A percentile compares a stretch with the other conserved stretches of the same genome.
These are phyloP conservation scores for Marchantia polymorpha DNA, from an alignment of 225 moss, liverwort and hornwort species.

Conservation along the genomic window DNA sequence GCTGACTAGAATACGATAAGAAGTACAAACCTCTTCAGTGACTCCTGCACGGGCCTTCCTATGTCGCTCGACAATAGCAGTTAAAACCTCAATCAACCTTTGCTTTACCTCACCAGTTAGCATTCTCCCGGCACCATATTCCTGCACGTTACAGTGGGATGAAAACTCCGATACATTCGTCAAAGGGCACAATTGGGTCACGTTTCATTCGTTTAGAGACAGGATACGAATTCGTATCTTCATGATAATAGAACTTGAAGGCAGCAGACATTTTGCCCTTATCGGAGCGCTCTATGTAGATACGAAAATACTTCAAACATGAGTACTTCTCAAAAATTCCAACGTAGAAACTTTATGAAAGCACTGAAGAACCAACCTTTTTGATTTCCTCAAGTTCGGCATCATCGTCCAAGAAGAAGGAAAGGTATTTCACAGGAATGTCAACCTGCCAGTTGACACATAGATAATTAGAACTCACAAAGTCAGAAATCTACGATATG, in stretches of 20 bases:
- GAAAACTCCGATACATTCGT: too few relatives aligned
- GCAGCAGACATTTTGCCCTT: background rate
- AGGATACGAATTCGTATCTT: too few relatives aligned
- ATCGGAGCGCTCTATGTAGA: too few relatives aligned
- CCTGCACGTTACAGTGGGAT: slow-evolving; percentile 34
- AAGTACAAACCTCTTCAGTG: slow-evolving; percentile 68
- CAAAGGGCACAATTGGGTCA: too few relatives aligned
- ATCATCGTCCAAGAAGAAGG: slow-evolving; percentile 87
- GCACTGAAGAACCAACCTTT: slow-evolving; percentile 43
- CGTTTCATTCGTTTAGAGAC: too few relatives aligned
- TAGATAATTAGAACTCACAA: background rate
- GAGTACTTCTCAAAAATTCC: too few relatives aligned
- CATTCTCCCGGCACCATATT: slow-evolving; percentile 70
- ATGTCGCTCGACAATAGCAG: slow-evolving; percentile 68
- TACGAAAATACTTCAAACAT: too few relatives aligned
- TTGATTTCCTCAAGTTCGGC: slow-evolving; percentile 76
- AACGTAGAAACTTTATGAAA: background rate
- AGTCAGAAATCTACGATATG: background rate
- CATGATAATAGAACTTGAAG: background rate
- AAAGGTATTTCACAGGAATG: slow-evolving; percentile 78
- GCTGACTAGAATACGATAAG: background rate
- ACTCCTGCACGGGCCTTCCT: slow-evolving; percentile 68
- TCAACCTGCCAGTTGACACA: slow-evolving; percentile 54
- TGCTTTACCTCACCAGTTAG: slow-evolving; percentile 84
- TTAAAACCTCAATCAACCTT: slow-evolving; percentile 69